phyloP scores from a whole-genome alignment of 1,139 yeast genomes.

The Pichia sp. region DNA sequence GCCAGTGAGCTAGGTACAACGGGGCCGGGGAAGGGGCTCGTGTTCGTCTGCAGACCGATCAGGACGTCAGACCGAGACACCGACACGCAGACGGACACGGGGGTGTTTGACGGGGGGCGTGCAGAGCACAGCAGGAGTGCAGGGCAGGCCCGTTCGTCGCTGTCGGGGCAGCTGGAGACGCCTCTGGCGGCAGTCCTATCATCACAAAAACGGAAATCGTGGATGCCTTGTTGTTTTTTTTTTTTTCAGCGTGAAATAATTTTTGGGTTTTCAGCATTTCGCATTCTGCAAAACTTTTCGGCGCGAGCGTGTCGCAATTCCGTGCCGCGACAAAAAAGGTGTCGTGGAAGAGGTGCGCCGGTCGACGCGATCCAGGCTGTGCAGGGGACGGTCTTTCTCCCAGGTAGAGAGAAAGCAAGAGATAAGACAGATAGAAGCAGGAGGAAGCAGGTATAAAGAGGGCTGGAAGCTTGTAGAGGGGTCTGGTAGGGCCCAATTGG shows the following conservation, averaged over 20 bases:
- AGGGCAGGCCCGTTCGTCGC: not conserved
- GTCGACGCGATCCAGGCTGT: too few relatives aligned
- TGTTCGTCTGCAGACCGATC: too few relatives aligned
- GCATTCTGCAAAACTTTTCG: not conserved
- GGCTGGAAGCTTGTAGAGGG: not conserved
- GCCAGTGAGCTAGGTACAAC: too few relatives aligned
- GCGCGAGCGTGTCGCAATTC: not conserved
- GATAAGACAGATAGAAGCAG: too few relatives aligned
- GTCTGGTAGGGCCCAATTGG: not conserved
- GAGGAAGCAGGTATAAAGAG: not conserved
- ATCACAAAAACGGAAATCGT: not conserved
- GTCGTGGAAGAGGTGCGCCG: too few relatives aligned
- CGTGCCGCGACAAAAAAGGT: not conserved
- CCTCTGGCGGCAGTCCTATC: not conserved
- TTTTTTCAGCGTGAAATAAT: not conserved
- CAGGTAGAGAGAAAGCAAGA: too few relatives aligned
- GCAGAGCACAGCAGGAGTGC: not conserved
- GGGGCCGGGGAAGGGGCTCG: too few relatives aligned
- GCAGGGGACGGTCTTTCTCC: too few relatives aligned
- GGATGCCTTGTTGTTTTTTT: not conserved
- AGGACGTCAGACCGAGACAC: too few relatives aligned
- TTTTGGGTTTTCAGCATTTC: not conserved
- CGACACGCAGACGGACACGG: not conserved
- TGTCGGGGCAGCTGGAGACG: too few relatives aligned
- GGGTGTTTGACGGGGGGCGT: not conserved